These are phyloP conservation scores for Colletotrichum tropicicola DNA, from an alignment of 2,329 filamentous ascomycete genomes.

Conservation along the genomic window DNA sequence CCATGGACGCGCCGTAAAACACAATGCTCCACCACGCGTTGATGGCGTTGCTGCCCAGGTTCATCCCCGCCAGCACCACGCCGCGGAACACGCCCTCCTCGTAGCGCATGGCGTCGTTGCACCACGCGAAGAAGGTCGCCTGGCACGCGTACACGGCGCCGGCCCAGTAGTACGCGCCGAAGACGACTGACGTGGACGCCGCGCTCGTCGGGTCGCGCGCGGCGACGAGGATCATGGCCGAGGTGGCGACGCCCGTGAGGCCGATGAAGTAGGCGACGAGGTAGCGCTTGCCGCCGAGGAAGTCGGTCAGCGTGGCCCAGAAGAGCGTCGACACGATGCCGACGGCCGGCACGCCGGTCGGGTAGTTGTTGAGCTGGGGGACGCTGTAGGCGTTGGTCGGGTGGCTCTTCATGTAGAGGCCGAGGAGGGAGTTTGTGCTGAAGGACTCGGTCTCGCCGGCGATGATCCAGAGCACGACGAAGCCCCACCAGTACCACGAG, in stretches of 20 bases:
- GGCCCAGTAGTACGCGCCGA: conserved; percentile 76
- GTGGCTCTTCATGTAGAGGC: conserved; percentile 59
- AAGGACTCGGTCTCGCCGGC: conserved; percentile 78
- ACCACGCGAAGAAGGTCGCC: conserved; percentile 80
- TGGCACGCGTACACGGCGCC: conserved; percentile 77
- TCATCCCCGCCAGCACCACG: conserved; percentile 78
- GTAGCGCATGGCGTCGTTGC: conserved; percentile 73
- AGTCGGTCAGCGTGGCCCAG: conserved; percentile 75
- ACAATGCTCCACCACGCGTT: conserved; percentile 80
- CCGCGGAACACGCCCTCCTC: conserved; percentile 71
- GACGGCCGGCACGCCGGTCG: conserved; percentile 63
- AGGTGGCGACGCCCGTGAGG: conserved; percentile 69
- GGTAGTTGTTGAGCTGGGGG: conserved; percentile 64
- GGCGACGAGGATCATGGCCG: conserved; percentile 67
- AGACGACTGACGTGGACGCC: conserved; percentile 60
- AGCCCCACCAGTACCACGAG: conserved; percentile 73
- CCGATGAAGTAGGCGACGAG: conserved; percentile 74
- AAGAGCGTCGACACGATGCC: conserved; percentile 71
- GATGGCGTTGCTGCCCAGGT: conserved; percentile 71
- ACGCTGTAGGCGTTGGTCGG: conserved; percentile 53
- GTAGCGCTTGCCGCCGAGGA: conserved; percentile 69
- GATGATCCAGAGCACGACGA: conserved; percentile 73
- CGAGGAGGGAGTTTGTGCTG: conserved; percentile 67
- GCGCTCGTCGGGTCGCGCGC: conserved; percentile 48
- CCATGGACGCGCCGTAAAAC: conserved; percentile 74